phyloP scores from a whole-genome alignment of 2,329 filamentous ascomycete species.

The Rhytidhysteron rufulum region DNA sequence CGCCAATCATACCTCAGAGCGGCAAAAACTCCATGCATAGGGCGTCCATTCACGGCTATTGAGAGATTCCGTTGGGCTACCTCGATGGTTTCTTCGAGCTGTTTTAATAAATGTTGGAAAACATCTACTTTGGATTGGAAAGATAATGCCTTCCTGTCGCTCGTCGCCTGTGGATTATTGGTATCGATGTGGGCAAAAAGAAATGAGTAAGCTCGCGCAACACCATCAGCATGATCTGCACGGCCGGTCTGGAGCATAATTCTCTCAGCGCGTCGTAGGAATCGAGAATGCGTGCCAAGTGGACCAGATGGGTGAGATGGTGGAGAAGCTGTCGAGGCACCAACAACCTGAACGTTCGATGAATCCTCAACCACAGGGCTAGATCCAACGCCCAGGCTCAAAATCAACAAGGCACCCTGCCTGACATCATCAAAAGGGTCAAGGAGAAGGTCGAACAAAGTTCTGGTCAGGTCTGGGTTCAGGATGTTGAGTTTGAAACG shows the following conservation, averaged over 20 bases:
- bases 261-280: conserved; percentile 42
- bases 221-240: conserved; percentile 88
- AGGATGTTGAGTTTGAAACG: conserved; percentile 46
- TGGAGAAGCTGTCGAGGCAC: conserved; percentile 10
- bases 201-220: conserved; percentile 72
- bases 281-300: no score
- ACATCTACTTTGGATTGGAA: conserved; percentile 45
- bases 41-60: conserved; percentile 50
- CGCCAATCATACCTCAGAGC: conserved; percentile 27
- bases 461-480: conserved; percentile 47
- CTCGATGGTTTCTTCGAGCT: conserved; percentile 61
- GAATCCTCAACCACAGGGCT: conserved; percentile 6
- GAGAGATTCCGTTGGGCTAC: conserved; percentile 64
- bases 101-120: conserved; percentile 55
- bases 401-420: conserved; percentile 46
- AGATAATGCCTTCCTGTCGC: conserved; percentile 1
- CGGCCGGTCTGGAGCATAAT: conserved; percentile 69
- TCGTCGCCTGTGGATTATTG: not conserved
- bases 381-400: conserved; percentile 33
- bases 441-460: conserved; percentile 73
- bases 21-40: conserved; percentile 43
- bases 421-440: conserved; percentile 94
- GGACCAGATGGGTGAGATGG: conserved; percentile 14
- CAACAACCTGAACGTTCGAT: conserved; percentile 19
- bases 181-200: conserved; percentile 55